phyloP scores from a whole-genome alignment of 352 stramenopile species.

The Pythium dissimile region DNA sequence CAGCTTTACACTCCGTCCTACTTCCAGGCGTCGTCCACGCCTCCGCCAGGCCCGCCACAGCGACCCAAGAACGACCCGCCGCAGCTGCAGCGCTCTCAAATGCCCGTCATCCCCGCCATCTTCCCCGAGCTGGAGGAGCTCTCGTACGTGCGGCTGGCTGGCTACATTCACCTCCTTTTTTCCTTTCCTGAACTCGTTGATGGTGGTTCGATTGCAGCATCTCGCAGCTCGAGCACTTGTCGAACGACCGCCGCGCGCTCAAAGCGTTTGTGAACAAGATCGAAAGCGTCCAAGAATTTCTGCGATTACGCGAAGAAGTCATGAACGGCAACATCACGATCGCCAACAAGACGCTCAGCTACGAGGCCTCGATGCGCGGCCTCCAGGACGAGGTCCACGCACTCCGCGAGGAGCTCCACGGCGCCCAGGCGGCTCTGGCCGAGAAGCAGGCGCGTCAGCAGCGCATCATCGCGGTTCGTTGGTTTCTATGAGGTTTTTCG shows the following conservation, averaged over 20 bases:
- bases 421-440: slow-evolving; percentile 49
- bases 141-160: slow-evolving; percentile 38
- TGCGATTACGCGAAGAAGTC: slow-evolving; percentile 66
- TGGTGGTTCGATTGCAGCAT: slow-evolving; percentile 13
- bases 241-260: slow-evolving; percentile 51
- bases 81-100: slow-evolving; percentile 58
- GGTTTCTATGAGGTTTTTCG: too few species aligned
- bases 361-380: slow-evolving; percentile 46
- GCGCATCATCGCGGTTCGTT: slow-evolving; percentile 56
- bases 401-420: slow-evolving; percentile 43
- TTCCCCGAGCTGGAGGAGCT: slow-evolving; percentile 77
- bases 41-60: slow-evolving; percentile 27
- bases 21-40: slow-evolving; percentile 22
- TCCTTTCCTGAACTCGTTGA: slow-evolving; percentile 7
- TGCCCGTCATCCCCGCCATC: slow-evolving; percentile 68
- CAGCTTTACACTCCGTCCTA: slow-evolving; percentile 6
- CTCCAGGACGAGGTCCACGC: slow-evolving; percentile 50
- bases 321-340: slow-evolving; percentile 78
- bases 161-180: neutral
- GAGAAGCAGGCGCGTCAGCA: slow-evolving; percentile 73
- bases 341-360: slow-evolving; percentile 59
- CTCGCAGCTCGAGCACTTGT: slow-evolving; percentile 62
- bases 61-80: slow-evolving; percentile 33
- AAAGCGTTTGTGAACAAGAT: slow-evolving; percentile 65
- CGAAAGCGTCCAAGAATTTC: slow-evolving; percentile 61